Evolutionary conservation across 208 protist genomes (phyloP), one percentile per base, ranked within the genome.

Genomic region (Leishmania tarentolae): DNA sequence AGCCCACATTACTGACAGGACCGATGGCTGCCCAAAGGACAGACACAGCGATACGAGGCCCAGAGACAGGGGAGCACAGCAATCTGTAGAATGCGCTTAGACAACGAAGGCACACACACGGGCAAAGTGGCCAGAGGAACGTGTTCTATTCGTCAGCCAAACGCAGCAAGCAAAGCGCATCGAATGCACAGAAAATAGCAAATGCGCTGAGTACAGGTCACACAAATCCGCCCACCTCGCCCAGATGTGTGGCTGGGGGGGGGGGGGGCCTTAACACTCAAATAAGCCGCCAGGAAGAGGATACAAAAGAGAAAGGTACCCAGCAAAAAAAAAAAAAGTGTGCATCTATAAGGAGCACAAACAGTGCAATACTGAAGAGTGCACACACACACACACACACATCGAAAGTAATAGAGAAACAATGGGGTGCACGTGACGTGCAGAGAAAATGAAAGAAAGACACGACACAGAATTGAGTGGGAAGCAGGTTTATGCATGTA

Each of bases 251-350:
- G 3, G 11, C 56, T 1, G 56, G 24, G 24, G n/a, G 3, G 0
- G 15, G 56, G 7, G 57, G 6, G 15, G 57, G 17, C 5, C 21
- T n/a, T 21, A 61, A 31, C 56, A 1, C 17, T n/a, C 24, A 21
- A 3, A 31, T 21, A 13, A 21, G 24, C 28, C 0, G 3, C 56
- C 8, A 31, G 13, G 13, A 31, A 31, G 56, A 61, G 28, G 6
- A 21, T 28, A 61, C 4, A 11, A 21, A 21, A 61, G 56, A 21
- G 28, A 61, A 11, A 61, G 28, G 3, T 7, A 24, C 6, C 0
- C 0, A 61, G 3, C 11, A 2, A 0, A 61, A 2, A 0, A 61
- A 13, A 2, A 0, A 28, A 0, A 21, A 11, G 6, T 11, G 5
- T 3, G 56, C n/a, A 24, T 52, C 1, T 17, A 0, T 17, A 0